phyloP scores from a whole-genome alignment of 2,329 filamentous ascomycete genomes.

The Aspergillus fructus region DNA sequence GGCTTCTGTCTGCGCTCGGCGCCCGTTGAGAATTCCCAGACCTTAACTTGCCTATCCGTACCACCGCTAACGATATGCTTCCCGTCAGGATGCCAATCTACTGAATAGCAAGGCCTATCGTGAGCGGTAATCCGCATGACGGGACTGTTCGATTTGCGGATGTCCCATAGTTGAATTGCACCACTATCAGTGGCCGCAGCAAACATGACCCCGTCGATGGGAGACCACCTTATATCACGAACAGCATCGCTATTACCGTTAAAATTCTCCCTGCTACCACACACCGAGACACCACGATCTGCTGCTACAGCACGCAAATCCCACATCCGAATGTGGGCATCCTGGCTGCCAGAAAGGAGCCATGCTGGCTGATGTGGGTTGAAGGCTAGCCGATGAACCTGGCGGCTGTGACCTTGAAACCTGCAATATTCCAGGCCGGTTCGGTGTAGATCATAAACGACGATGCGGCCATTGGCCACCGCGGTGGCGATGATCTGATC shows the following conservation, averaged over 20 bases:
- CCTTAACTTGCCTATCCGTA: constrained; percentile 60
- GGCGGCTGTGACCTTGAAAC: constrained; percentile 63
- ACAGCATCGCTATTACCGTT: constrained; percentile 61
- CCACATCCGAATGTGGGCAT: constrained; percentile 64
- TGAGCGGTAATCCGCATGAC: constrained; percentile 63
- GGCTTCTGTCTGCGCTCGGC: constrained; percentile 60
- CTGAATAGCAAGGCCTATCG: constrained; percentile 58
- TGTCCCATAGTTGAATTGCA: constrained; percentile 64
- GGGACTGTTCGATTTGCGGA: constrained; percentile 56
- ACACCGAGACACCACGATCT: constrained; percentile 50
- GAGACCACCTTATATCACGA: constrained; percentile 65
- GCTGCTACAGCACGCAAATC: constrained; percentile 57
- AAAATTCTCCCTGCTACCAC: constrained; percentile 56
- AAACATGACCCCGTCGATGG: constrained; percentile 61
- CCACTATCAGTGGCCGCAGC: constrained; percentile 65
- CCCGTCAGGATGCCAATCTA: constrained; percentile 68
- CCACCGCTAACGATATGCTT: constrained; percentile 64
- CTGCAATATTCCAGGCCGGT: constrained; percentile 61
- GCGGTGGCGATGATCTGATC: constrained; percentile 63
- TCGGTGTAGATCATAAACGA: constrained; percentile 64
- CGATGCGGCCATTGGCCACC: constrained; percentile 64
- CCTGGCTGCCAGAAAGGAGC: constrained; percentile 64
- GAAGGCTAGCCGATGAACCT: constrained; percentile 66
- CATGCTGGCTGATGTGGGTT: constrained; percentile 61
- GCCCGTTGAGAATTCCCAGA: constrained; percentile 62